phyloP scores from a whole-genome alignment of 192 early-diverging fungal genomes.

The Geranomyces variabilis region DNA sequence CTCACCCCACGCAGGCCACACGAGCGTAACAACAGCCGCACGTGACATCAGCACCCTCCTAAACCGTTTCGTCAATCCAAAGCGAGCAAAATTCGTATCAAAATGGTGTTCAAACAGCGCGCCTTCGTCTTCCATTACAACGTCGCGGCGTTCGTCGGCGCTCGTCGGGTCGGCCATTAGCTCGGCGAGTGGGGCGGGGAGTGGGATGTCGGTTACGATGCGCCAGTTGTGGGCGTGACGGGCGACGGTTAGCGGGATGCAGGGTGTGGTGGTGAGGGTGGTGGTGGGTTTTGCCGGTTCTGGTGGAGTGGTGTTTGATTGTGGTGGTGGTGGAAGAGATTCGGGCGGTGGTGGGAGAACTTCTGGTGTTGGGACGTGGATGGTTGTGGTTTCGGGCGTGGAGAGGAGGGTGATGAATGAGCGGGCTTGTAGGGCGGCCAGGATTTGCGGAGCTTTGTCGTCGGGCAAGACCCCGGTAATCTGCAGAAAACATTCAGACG shows the following conservation, averaged over 20 bases:
- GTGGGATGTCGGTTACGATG: slow-evolving; percentile 8
- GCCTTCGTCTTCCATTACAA: slow-evolving; percentile 39
- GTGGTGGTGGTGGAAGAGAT: background rate
- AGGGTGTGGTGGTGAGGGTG: background rate
- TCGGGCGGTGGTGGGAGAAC: background rate
- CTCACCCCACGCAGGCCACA: slow-evolving; percentile 15
- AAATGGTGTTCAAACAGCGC: slow-evolving; percentile 23
- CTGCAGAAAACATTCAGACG: background rate
- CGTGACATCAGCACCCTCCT: background rate
- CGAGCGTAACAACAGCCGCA: background rate
- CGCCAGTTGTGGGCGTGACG: background rate
- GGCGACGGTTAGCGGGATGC: slow-evolving; percentile 33
- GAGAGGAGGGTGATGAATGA: slow-evolving; percentile 5
- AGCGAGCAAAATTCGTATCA: slow-evolving; percentile 6
- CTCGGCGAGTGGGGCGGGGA: background rate
- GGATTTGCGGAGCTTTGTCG: slow-evolving; percentile 2
- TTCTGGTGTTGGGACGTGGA: background rate
- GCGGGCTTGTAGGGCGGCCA: background rate
- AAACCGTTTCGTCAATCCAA: slow-evolving; percentile 1
- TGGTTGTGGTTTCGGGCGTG: slow-evolving; percentile 1
- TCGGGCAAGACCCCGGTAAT: background rate
- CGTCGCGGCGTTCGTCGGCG: background rate
- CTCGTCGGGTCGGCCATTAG: background rate
- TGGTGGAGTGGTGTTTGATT: background rate
- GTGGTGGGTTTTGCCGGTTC: background rate